Conservation (phyloP, 106 monocot genomes). For the Xerophyta viscosa region DNA sequence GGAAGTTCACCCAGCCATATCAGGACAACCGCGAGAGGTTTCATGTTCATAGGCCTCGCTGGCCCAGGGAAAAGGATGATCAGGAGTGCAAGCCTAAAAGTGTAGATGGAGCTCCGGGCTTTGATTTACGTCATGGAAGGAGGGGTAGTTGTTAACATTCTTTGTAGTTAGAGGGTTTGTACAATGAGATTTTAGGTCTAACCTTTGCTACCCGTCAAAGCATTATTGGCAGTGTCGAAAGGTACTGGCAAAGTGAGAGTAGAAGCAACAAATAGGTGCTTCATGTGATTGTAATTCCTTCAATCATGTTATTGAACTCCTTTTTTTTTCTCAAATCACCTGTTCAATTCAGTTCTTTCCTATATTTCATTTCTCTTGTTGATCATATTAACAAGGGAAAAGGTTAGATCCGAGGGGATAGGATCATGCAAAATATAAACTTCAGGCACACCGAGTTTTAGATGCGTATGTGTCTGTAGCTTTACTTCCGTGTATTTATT, state of each 20-base stretch:
- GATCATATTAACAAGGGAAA: too few species aligned
- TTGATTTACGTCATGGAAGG: conserved; percentile 1
- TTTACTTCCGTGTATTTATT: too few species aligned
- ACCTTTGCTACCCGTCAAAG: conserved; percentile 8
- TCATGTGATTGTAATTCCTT: background rate
- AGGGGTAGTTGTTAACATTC: conserved; percentile 2
- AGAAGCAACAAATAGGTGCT: conserved; percentile 23
- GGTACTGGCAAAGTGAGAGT: conserved; percentile 7
- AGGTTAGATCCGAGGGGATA: too few species aligned
- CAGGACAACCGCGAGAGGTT: conserved; percentile 10
- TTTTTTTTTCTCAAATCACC: background rate
- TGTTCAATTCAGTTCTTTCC: too few species aligned
- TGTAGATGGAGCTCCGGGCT: conserved; percentile 9
- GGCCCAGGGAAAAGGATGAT: conserved; percentile 20
- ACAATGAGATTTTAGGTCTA: conserved; percentile 10
- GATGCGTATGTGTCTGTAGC: too few species aligned
- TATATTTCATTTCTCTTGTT: too few species aligned
- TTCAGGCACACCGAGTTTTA: too few species aligned
- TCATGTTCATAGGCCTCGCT: conserved; percentile 6
- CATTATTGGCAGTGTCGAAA: conserved; percentile 16
- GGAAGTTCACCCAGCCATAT: conserved; percentile 14
- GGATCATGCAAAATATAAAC: too few species aligned
- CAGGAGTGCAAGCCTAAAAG: conserved; percentile 5
- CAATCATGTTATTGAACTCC: too few species aligned
- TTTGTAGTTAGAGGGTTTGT: conserved; percentile 5